Conservation (phyloP, 345 rosid species). For the Eucalyptus rudis region DNA sequence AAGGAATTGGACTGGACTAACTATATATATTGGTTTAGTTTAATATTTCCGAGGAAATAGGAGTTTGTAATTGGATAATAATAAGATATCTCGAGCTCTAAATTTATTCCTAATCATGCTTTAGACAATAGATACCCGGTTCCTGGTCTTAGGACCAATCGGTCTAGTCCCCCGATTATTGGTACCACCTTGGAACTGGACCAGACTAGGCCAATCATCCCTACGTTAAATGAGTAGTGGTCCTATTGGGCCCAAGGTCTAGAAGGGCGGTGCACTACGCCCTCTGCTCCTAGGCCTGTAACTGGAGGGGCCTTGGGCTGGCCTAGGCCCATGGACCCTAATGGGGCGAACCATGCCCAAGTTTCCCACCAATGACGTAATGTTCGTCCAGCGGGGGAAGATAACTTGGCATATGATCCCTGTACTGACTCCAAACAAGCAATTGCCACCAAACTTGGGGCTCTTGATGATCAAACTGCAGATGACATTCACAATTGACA, state of each 20-base stretch:
- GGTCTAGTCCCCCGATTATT: rapidly evolving
- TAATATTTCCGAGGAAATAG: too few relatives aligned
- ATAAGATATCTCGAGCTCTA: too few relatives aligned
- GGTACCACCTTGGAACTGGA: rapidly evolving
- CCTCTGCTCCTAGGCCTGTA: not conserved
- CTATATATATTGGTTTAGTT: too few relatives aligned
- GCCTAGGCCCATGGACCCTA: not conserved
- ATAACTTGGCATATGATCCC: conserved; percentile 64
- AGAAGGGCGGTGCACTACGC: not conserved
- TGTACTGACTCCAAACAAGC: conserved; percentile 58
- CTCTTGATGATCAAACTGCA: conserved; percentile 23
- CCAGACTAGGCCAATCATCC: rapidly evolving
- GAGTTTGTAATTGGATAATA: too few relatives aligned
- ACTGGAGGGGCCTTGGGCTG: not conserved
- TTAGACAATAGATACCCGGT: too few relatives aligned
- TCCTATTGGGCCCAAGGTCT: rapidly evolving
- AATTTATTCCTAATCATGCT: too few relatives aligned
- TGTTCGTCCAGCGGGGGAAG: conserved; percentile 4
- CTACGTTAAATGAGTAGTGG: not conserved
- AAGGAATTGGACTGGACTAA: rapidly evolving
- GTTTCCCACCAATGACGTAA: not conserved
- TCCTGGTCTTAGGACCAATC: too few relatives aligned
- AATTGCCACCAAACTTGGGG: conserved; percentile 24
- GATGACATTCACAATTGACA: conserved; percentile 61
- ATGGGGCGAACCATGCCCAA: not conserved